phyloP scores from a whole-genome alignment of 148 eudicot genomes.

The Salicornia ramosissima region DNA sequence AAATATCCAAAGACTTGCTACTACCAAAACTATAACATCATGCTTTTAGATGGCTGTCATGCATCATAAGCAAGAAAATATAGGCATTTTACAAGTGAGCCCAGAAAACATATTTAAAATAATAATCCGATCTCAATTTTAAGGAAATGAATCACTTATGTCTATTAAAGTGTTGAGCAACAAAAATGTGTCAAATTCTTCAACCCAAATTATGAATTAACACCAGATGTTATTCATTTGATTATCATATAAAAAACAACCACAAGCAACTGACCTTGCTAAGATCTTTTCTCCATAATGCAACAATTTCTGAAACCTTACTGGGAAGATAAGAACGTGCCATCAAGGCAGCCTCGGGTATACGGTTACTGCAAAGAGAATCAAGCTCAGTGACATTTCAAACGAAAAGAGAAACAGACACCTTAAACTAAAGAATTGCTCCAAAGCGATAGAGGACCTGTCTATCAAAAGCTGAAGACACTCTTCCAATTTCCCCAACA shows the following conservation, averaged over 20 bases:
- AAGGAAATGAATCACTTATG: too few relatives aligned
- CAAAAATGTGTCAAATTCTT: background rate
- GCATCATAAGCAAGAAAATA: too few relatives aligned
- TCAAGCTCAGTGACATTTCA: slow-evolving; percentile 16
- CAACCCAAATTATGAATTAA: background rate
- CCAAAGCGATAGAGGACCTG: slow-evolving; percentile 41
- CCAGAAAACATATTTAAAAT: too few relatives aligned
- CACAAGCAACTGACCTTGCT: slow-evolving; percentile 53
- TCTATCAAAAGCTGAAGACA: slow-evolving; percentile 89
- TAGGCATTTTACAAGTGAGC: too few relatives aligned
- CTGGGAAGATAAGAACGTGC: slow-evolving; percentile 96
- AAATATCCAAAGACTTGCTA: too few relatives aligned
- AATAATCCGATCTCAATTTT: too few relatives aligned
- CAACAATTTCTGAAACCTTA: slow-evolving; percentile 88
- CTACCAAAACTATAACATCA: too few relatives aligned
- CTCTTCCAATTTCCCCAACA: slow-evolving; percentile 88
- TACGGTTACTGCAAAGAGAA: slow-evolving; percentile 71
- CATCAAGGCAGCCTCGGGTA: slow-evolving; percentile 97
- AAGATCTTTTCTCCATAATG: slow-evolving; percentile 89
- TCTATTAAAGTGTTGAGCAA: background rate
- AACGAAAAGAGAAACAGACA: background rate
- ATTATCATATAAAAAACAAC: slow-evolving; percentile 4
- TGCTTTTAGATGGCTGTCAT: too few relatives aligned
- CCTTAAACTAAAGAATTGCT: background rate
- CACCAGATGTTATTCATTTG: background rate